A percentile compares a stretch with the other conserved stretches of the same genome.
Evolutionary conservation across 1,284 basidiomycete species (phyloP).

Genomic region (Peniophora sp.): DNA sequence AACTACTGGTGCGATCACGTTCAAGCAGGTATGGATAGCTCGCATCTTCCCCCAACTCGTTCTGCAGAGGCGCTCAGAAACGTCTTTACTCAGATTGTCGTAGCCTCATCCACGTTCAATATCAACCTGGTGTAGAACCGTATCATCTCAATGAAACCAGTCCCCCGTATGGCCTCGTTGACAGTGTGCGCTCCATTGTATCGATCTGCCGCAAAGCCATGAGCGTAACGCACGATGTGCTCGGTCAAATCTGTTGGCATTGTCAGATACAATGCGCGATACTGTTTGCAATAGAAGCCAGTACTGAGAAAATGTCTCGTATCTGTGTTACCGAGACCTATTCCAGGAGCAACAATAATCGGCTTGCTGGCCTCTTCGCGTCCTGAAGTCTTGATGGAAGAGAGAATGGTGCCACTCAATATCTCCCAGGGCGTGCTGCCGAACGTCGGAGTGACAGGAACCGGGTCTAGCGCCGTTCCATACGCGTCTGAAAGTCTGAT

Average conservation of each 20-base stretch:
- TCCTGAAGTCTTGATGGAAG: not conserved
- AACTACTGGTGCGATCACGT: too few relatives aligned
- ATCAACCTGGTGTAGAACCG: constrained; percentile 14
- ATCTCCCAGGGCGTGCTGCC: constrained; percentile 31
- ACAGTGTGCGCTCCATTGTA: constrained; percentile 42
- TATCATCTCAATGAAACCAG: constrained; percentile 12
- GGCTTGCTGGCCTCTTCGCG: not conserved
- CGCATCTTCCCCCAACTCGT: too few relatives aligned
- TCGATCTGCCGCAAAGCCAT: constrained; percentile 18
- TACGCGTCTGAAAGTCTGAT: constrained; percentile 18
- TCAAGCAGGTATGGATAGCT: too few relatives aligned
- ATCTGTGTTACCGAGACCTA: constrained; percentile 7
- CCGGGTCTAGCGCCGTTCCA: constrained; percentile 31
- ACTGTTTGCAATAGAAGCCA: not conserved
- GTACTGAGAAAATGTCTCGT: not conserved
- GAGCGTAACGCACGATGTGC: constrained; percentile 47
- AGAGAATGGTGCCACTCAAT: constrained; percentile 20
- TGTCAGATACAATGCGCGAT: constrained; percentile 20
- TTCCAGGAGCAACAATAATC: constrained; percentile 27
- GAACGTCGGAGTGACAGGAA: constrained; percentile 34
- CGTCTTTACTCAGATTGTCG: not conserved
- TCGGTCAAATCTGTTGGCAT: constrained; percentile 38
- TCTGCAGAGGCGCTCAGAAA: too few relatives aligned
- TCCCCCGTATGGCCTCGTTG: constrained; percentile 10
- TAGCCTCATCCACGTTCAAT: constrained; percentile 13